phyloP scores from a whole-genome alignment of 192 early-diverging fungal genomes.

The Backusella parvicylindrica region DNA sequence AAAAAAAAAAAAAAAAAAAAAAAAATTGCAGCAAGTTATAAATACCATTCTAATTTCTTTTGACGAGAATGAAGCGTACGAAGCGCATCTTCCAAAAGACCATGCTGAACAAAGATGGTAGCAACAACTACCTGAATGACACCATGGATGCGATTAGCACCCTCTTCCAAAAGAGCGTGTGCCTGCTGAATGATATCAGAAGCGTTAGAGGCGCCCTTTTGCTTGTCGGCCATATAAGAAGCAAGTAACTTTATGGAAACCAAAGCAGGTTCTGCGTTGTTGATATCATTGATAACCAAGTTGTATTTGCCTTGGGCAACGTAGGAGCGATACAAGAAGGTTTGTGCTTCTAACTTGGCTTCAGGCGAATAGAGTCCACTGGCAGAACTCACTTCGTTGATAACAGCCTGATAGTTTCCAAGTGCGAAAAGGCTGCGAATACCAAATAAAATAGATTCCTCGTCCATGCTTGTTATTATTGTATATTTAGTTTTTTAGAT shows the following conservation, averaged over 20 bases:
- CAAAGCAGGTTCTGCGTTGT: slow-evolving; percentile 51
- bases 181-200: slow-evolving; percentile 48
- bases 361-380: slow-evolving; percentile 30
- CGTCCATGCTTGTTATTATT: slow-evolving; percentile 37
- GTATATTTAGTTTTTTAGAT: not conserved
- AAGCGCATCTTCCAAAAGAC: slow-evolving; percentile 70
- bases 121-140: slow-evolving; percentile 64
- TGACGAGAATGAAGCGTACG: slow-evolving; percentile 59
- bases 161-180: slow-evolving; percentile 45
- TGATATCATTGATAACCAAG: slow-evolving; percentile 64
- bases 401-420: slow-evolving; percentile 69
- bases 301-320: slow-evolving; percentile 74
- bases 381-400: slow-evolving; percentile 56
- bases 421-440: slow-evolving; percentile 71
- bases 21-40: not conserved
- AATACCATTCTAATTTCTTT: slow-evolving; percentile 82
- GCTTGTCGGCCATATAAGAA: slow-evolving; percentile 49
- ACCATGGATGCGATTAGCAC: slow-evolving; percentile 46
- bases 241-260: slow-evolving; percentile 67
- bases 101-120: slow-evolving; percentile 56
- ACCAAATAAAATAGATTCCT: slow-evolving; percentile 57
- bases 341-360: slow-evolving; percentile 55
- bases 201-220: slow-evolving; percentile 29
- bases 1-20: slow-evolving; percentile 9
- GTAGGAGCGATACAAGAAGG: slow-evolving; percentile 76